Base-by-base conservation (phyloP, 176 grass and related monocot genomes). In the Rhipidocladum racemiflorum region DNA sequence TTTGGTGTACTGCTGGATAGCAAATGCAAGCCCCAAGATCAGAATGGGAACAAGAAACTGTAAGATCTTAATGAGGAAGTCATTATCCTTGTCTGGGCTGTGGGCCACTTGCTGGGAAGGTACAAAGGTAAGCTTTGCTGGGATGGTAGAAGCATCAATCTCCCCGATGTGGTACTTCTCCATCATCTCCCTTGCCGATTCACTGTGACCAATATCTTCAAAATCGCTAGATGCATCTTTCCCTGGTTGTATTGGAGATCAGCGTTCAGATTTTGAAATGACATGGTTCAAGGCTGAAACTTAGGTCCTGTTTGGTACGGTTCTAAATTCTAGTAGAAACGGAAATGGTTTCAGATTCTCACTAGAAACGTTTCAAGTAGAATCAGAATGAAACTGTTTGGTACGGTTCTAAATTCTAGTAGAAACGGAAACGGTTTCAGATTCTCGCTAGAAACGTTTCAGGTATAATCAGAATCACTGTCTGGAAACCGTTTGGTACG, bases 191-290 rank as follows among this genome's bases (percentile, higher is more conserved):
- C 73, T 93, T 10, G 97, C 97, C 0, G 85, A 71, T 51, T 78
- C 90, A 63, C 91, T 93, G 77, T 99, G 97, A 5, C 93, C 97
- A 28, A 99, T 84, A 77, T 96, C 97, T 88, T 99, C 97, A 36
- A 99, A 99, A 83, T 99, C 97, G 51, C 78, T 78, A 0, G 93
- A 92, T 53, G 93, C 92, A 72, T 99, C 93, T 88, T 96, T 99
- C 62, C 93, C 97, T 99, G 74, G 29, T 64, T 71, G 50, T 6
- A 74, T 56, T 27, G 64, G 70, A 55, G 56, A 34, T 34, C 4
- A 34, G 10, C 17, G 10, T n/a, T 79, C 61, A 74, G 32, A 38
- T 68, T 74, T 49, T 61, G 4, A 28, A 8, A 54, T 29, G 3
- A 44, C 10, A 84, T 39, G 43, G 17, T 77, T 65, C 9, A 72